These are phyloP conservation scores for Butyriboletus appendiculatus DNA, from an alignment of 1,284 basidiomycete genomes.

Conservation along the genomic window DNA sequence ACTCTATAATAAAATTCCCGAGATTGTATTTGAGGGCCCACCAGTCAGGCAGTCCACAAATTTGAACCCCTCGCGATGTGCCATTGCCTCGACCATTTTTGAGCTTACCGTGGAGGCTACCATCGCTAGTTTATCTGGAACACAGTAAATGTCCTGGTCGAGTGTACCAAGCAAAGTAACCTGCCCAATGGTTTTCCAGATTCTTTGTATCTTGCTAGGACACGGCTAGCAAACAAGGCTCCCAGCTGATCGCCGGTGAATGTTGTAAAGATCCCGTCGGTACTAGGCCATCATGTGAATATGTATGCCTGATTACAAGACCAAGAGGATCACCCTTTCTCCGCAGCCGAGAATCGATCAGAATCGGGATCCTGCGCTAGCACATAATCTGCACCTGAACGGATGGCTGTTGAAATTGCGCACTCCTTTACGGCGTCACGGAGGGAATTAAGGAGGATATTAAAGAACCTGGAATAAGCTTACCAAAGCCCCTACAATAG, in stretches of 20 bases:
- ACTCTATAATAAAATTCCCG: not conserved
- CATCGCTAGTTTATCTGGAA: conserved; percentile 69
- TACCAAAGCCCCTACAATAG: conserved; percentile 55
- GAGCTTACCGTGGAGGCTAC: conserved; percentile 87
- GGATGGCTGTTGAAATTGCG: conserved; percentile 62
- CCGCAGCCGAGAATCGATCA: conserved; percentile 82
- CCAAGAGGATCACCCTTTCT: conserved; percentile 50
- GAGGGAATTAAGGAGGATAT: not conserved
- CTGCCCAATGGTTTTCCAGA: conserved; percentile 57
- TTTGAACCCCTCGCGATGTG: conserved; percentile 71
- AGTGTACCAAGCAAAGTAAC: conserved; percentile 1
- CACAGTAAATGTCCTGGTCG: not conserved
- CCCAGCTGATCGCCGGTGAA: conserved; percentile 88
- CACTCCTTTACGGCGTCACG: conserved; percentile 52
- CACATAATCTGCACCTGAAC: conserved; percentile 56
- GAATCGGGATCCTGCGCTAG: conserved; percentile 87
- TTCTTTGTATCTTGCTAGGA: conserved; percentile 59
- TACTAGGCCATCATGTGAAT: conserved; percentile 35
- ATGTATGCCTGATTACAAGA: not conserved
- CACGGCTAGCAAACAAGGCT: conserved; percentile 66
- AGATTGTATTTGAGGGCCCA: conserved; percentile 28
- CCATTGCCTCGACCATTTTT: conserved; percentile 82
- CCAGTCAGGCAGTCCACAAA: conserved; percentile 85
- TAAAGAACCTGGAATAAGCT: conserved; percentile 11
- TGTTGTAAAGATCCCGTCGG: conserved; percentile 59